phyloP scores from a whole-genome alignment of 2,329 filamentous ascomycete genomes.

The Penicillium sp. region DNA sequence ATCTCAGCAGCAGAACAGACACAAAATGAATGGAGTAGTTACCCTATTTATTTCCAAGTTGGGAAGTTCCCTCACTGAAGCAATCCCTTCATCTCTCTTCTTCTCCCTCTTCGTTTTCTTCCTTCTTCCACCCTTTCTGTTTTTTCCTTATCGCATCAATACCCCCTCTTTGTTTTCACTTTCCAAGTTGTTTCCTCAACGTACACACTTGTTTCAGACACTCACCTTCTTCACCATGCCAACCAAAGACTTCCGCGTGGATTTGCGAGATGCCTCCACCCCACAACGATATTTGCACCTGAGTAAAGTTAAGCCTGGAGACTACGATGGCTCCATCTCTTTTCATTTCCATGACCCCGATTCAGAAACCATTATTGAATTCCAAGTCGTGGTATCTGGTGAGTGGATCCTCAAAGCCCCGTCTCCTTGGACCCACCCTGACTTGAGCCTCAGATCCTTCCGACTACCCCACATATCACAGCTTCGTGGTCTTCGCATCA shows the following conservation, averaged over 20 bases:
- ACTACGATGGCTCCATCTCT: constrained; percentile 70
- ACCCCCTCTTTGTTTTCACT: not conserved
- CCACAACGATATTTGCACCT: constrained; percentile 50
- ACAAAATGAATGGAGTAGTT: not conserved
- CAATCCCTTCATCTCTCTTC: not conserved
- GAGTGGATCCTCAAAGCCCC: constrained; percentile 5
- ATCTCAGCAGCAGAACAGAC: not conserved
- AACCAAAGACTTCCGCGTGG: constrained; percentile 63
- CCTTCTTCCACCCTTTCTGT: not conserved
- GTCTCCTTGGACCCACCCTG: not conserved
- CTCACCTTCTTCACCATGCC: constrained; percentile 55
- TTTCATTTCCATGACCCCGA: constrained; percentile 54
- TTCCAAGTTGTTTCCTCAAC: not conserved
- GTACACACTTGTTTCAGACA: not conserved
- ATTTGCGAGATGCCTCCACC: constrained; percentile 49
- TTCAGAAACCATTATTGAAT: constrained; percentile 25
- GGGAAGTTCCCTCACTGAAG: not conserved
- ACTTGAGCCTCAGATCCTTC: constrained; percentile 49
- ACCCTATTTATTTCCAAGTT: not conserved
- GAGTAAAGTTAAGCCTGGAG: constrained; percentile 57
- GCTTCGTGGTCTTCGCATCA: constrained; percentile 48
- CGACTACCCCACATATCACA: constrained; percentile 59
- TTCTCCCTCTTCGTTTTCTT: not conserved
- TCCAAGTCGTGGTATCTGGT: constrained; percentile 45
- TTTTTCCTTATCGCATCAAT: not conserved